These are phyloP conservation scores for Dictyostelium firmibasis DNA, from an alignment of 78 protist species.

Conservation along the genomic window DNA sequence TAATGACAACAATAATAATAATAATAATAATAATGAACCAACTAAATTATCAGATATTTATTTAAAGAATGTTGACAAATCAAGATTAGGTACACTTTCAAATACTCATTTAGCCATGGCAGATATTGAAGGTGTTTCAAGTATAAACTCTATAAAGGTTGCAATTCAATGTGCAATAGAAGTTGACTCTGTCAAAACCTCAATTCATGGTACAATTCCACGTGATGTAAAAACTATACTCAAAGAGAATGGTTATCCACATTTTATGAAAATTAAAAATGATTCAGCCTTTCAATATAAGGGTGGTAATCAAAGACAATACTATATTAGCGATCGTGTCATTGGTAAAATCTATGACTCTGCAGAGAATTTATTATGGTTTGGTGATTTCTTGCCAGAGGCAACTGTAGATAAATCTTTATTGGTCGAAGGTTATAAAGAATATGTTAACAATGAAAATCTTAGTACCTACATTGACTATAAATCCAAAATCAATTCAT, in stretches of 20 bases:
- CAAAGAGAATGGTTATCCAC: conserved; percentile 16
- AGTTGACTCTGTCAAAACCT: conserved; percentile 76
- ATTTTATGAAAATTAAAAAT: conserved; percentile 13
- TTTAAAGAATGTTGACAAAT: neutral
- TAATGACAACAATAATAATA: neutral
- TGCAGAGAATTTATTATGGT: neutral
- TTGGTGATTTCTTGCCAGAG: conserved; percentile 2
- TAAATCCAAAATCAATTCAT: neutral
- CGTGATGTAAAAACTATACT: neutral
- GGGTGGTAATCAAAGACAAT: neutral
- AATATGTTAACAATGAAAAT: neutral
- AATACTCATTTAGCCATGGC: conserved; percentile 45
- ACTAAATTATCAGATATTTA: neutral
- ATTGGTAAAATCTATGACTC: conserved; percentile 19
- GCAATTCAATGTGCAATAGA: conserved; percentile 57
- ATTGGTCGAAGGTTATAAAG: neutral
- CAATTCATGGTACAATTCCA: conserved; percentile 41
- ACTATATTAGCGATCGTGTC: neutral
- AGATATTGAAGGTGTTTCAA: conserved; percentile 1
- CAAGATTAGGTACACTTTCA: conserved; percentile 34
- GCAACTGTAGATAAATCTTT: neutral
- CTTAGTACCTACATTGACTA: neutral
- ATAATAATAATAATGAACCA: neutral
- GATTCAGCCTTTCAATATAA: neutral
- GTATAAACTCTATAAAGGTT: neutral